A percentile compares a stretch with the other conserved stretches of the same genome.
phyloP scores from a whole-genome alignment of 768 basidiomycete species.

The Mycena maculata region DNA sequence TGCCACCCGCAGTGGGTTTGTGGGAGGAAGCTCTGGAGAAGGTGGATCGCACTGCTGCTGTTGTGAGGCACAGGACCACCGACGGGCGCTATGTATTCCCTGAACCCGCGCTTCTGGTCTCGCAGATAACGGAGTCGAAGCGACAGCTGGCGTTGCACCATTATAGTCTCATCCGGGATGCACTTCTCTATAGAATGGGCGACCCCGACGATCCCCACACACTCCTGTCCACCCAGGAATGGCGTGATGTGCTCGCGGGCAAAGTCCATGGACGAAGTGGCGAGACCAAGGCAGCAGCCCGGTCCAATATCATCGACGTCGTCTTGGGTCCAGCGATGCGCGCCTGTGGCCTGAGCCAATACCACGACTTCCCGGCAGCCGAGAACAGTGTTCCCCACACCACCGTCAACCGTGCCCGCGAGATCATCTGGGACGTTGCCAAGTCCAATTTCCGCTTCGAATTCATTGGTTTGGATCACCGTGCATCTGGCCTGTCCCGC shows the following conservation, averaged over 20 bases:
- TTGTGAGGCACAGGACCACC: background rate
- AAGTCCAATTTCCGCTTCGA: slow-evolving; percentile 8
- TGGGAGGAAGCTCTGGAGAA: background rate
- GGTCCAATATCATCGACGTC: background rate
- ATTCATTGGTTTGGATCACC: background rate
- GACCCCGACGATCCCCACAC: background rate
- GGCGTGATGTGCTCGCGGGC: background rate
- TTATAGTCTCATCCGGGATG: background rate
- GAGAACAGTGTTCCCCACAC: background rate
- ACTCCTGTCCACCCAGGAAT: background rate
- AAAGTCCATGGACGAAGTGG: background rate
- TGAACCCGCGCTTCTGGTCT: background rate
- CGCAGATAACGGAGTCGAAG: background rate
- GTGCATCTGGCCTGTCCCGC: background rate
- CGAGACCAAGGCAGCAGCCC: background rate
- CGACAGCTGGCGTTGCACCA: background rate
- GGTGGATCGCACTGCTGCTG: background rate
- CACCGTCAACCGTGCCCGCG: background rate
- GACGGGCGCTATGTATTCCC: background rate
- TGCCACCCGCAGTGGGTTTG: background rate
- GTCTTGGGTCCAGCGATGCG: background rate
- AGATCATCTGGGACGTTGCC: slow-evolving; percentile 6
- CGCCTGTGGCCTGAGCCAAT: background rate
- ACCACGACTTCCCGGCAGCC: background rate
- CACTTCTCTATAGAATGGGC: background rate